A percentile compares a stretch with the other conserved stretches of the same genome.
Conservation (phyloP, 2,329 filamentous ascomycete species). For the Colletotrichum tropicicola region DNA sequence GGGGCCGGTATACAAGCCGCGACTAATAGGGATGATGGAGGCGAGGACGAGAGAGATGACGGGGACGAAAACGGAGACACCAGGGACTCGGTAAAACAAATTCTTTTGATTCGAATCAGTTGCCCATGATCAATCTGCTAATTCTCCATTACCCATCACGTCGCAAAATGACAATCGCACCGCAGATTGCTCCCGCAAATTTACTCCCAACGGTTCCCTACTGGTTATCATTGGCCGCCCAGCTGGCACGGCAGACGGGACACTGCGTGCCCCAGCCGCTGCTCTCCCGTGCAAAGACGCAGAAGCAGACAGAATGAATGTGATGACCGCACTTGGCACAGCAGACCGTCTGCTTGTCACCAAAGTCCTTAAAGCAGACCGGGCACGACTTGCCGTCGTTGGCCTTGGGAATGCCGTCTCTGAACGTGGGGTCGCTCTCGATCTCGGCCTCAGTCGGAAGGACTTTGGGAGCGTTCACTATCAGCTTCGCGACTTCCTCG, state of each 20-base stretch:
- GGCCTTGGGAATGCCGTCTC: conserved; percentile 17
- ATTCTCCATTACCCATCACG: too few species aligned
- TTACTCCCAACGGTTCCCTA: too few species aligned
- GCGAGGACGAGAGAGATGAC: too few species aligned
- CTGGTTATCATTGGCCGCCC: too few species aligned
- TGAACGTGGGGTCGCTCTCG: conserved; percentile 6
- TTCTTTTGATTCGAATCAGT: too few species aligned
- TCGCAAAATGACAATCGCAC: too few species aligned
- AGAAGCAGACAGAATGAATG: conserved; percentile 19
- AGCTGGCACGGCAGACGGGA: conserved; percentile 3
- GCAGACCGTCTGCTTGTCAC: not conserved
- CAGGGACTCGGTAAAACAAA: too few species aligned
- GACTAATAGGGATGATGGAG: too few species aligned
- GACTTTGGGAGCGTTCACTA: conserved; percentile 5
- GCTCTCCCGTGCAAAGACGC: not conserved
- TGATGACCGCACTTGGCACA: conserved; percentile 24
- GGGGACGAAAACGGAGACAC: too few species aligned
- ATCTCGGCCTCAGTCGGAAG: conserved; percentile 12
- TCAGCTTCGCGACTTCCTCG: conserved; percentile 5
- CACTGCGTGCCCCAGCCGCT: conserved; percentile 13
- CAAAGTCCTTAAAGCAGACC: conserved; percentile 19
- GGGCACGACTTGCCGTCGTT: conserved; percentile 15
- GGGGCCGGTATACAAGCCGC: too few species aligned
- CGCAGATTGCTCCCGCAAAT: too few species aligned
- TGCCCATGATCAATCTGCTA: too few species aligned